phyloP scores from a whole-genome alignment of 129 eudicot species.

The Escallonia rubra region DNA sequence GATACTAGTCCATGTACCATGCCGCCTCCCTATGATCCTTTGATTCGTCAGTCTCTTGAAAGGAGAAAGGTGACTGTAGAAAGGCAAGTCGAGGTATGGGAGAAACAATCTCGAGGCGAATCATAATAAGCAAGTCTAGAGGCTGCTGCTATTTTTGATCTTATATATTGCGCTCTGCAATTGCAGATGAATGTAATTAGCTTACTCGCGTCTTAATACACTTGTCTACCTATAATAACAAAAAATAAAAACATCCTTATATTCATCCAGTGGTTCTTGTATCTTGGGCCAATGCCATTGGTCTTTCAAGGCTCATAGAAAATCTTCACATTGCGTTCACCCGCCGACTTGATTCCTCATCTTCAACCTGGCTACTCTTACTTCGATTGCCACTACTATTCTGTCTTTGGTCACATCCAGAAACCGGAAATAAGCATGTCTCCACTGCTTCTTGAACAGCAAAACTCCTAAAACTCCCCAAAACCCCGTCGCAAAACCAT shows the following conservation, averaged over 20 bases:
- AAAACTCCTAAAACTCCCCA: slow-evolving; percentile 6
- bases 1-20: slow-evolving; percentile 45
- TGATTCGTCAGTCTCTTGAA: slow-evolving; percentile 24
- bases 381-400: too few species aligned
- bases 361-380: too few species aligned
- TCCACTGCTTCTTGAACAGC: not conserved
- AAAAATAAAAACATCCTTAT: too few species aligned
- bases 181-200: not conserved
- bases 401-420: not conserved
- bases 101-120: slow-evolving; percentile 42
- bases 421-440: slow-evolving; percentile 5
- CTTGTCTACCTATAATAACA: too few species aligned
- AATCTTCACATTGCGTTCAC: too few species aligned
- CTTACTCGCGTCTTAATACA: too few species aligned
- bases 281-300: too few species aligned
- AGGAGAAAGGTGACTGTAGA: slow-evolving; percentile 35
- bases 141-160: not conserved
- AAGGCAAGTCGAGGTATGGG: slow-evolving; percentile 60
- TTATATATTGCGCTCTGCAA: slow-evolving; percentile 7
- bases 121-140: slow-evolving; percentile 24
- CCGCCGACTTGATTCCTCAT: too few species aligned
- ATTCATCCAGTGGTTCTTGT: too few species aligned
- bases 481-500: slow-evolving; percentile 7
- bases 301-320: too few species aligned
- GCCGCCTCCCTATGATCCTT: slow-evolving; percentile 65